Evolutionary conservation across 164 flowering plant genomes (phyloP).

Genomic region (Chimonanthus praecox): DNA sequence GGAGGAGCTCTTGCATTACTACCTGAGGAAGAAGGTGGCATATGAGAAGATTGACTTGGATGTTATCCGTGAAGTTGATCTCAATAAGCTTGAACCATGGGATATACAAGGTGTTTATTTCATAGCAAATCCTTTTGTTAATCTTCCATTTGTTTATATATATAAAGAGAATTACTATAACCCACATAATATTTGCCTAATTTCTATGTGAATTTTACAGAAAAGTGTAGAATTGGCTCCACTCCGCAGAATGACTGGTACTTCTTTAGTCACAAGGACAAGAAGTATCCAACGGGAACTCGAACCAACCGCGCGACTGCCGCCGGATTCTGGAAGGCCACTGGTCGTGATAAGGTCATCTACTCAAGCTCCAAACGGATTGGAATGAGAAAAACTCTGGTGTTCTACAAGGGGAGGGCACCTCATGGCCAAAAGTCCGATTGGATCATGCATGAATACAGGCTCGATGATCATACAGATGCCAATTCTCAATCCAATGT

Average conservation of each 20-base stretch:
- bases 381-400: conserved; percentile 88
- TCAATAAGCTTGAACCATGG: conserved; percentile 95
- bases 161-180: not conserved
- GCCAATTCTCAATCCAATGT: conserved; percentile 23
- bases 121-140: not conserved
- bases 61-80: conserved; percentile 89
- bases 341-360: conserved; percentile 89
- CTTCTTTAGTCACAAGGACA: conserved; percentile 94
- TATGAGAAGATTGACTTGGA: conserved; percentile 76
- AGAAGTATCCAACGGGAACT: conserved; percentile 87
- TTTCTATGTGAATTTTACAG: conserved; percentile 23
- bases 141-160: not conserved
- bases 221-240: conserved; percentile 82
- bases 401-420: conserved; percentile 85
- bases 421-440: conserved; percentile 93
- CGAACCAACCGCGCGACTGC: conserved; percentile 87
- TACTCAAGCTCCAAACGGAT: conserved; percentile 55
- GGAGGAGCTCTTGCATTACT: conserved; percentile 87
- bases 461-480: conserved; percentile 57
- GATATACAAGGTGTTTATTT: conserved; percentile 75
- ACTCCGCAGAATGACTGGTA: conserved; percentile 94
- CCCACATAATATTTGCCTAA: not conserved
- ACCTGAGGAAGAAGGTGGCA: conserved; percentile 78
- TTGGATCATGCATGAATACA: conserved; percentile 96
- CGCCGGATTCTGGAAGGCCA: conserved; percentile 96